phyloP scores from a whole-genome alignment of 345 rosid genomes.

The Turritis glabra region DNA sequence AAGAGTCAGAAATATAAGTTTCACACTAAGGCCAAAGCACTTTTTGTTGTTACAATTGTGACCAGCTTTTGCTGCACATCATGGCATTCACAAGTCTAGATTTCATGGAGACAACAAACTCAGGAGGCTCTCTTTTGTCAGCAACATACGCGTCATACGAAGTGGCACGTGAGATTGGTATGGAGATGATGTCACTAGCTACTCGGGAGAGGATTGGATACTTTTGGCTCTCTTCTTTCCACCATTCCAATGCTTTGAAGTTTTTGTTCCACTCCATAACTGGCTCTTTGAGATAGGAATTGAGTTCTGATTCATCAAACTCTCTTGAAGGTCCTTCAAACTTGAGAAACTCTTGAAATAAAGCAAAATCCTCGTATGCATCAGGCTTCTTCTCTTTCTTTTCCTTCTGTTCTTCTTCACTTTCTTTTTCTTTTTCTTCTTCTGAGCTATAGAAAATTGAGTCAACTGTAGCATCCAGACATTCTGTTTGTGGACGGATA shows the following conservation, averaged over 20 bases:
- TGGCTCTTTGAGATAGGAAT: conserved; percentile 68
- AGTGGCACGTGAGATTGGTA: conserved; percentile 49
- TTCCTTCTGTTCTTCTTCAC: background rate
- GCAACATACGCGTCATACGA: conserved; percentile 37
- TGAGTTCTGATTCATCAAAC: conserved; percentile 56
- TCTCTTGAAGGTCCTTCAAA: conserved; percentile 61
- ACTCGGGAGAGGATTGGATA: conserved; percentile 70
- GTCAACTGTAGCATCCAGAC: conserved; percentile 16
- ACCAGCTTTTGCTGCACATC: conserved; percentile 27
- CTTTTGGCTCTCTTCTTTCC: conserved; percentile 65
- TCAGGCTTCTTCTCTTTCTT: conserved; percentile 28
- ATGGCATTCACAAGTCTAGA: conserved; percentile 15
- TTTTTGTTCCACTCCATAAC: conserved; percentile 63
- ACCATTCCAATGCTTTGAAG: conserved; percentile 70
- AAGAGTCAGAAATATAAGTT: background rate
- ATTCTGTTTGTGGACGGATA: conserved; percentile 33
- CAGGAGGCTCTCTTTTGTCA: conserved; percentile 30
- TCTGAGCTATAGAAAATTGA: background rate
- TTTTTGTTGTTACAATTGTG: background rate
- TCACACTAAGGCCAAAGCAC: background rate
- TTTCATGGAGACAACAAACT: background rate
- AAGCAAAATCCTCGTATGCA: conserved; percentile 38
- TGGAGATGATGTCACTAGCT: conserved; percentile 75
- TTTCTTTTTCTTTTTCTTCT: background rate
- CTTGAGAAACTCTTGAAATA: conserved; percentile 60